phyloP scores from a whole-genome alignment of 306 rosid genomes.

The Corylus americana region DNA sequence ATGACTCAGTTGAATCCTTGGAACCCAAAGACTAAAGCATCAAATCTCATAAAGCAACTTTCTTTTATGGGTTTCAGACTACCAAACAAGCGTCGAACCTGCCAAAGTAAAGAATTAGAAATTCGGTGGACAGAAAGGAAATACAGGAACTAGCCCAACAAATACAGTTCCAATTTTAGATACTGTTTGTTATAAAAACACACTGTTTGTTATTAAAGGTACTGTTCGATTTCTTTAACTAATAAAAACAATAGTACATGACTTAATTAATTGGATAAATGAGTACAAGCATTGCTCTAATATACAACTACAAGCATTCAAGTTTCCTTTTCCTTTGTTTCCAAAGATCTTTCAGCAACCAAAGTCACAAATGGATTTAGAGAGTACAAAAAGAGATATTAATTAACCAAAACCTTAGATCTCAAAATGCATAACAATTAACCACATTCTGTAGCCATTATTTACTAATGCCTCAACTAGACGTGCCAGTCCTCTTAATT shows the following conservation, averaged over 20 bases:
- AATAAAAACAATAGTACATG: not conserved
- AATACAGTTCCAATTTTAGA: not conserved
- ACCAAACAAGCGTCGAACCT: conserved; percentile 13
- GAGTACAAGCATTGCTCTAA: too few species aligned
- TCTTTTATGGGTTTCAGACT: not conserved
- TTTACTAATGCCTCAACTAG: not conserved
- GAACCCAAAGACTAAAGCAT: conserved; percentile 23
- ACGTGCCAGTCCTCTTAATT: not conserved
- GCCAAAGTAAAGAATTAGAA: not conserved
- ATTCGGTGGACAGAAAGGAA: not conserved
- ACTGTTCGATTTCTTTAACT: not conserved
- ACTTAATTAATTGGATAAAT: not conserved
- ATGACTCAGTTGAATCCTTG: conserved; percentile 23
- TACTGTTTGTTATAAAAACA: too few species aligned
- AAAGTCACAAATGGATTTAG: not conserved
- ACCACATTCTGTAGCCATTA: too few species aligned
- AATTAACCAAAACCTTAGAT: not conserved
- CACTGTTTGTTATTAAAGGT: not conserved
- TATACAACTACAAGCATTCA: not conserved
- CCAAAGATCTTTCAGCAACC: conserved; percentile 7
- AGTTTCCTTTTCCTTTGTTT: not conserved
- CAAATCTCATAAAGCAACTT: not conserved
- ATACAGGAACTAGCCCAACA: not conserved
- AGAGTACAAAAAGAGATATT: not conserved
- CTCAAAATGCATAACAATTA: not conserved